A percentile compares a stretch with the other conserved stretches of the same genome.
phyloP scores from a whole-genome alignment of 2,329 filamentous ascomycete species.

The Ceratocystis huliohia region DNA sequence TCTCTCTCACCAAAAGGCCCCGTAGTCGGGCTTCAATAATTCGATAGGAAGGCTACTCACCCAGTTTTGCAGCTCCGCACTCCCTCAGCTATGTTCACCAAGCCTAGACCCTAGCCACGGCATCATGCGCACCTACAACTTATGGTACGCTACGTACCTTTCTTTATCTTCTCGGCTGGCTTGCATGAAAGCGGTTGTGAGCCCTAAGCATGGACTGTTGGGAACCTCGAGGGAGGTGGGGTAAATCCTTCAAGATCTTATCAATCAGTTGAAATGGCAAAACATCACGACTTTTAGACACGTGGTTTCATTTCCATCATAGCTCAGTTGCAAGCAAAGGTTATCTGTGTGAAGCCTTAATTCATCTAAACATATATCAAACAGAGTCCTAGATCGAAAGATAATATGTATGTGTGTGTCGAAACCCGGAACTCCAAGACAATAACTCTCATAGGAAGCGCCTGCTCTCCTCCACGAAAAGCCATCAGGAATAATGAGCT shows the following conservation, averaged over 20 bases:
- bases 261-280: constrained; percentile 18
- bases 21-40: background rate
- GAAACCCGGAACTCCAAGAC: too few relatives aligned
- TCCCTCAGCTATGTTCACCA: background rate
- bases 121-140: background rate
- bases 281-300: constrained; percentile 7
- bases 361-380: too few relatives aligned
- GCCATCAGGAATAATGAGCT: too few relatives aligned
- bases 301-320: background rate
- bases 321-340: background rate
- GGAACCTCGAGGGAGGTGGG: background rate
- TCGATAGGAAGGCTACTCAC: background rate
- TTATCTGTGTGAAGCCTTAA: too few relatives aligned
- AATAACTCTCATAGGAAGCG: too few relatives aligned
- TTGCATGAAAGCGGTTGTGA: background rate
- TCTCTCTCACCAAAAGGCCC: background rate
- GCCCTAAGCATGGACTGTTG: background rate
- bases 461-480: too few relatives aligned
- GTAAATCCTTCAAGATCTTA: constrained; percentile 17
- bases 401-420: background rate
- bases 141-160: background rate
- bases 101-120: background rate
- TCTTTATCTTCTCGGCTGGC: background rate
- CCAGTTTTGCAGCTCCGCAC: background rate
- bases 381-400: too few relatives aligned